Percentiles rank a stretch among this genome's conserved stretches.
phyloP scores from a whole-genome alignment of 352 stramenopile species.

The Globisporangium okanoganense region DNA sequence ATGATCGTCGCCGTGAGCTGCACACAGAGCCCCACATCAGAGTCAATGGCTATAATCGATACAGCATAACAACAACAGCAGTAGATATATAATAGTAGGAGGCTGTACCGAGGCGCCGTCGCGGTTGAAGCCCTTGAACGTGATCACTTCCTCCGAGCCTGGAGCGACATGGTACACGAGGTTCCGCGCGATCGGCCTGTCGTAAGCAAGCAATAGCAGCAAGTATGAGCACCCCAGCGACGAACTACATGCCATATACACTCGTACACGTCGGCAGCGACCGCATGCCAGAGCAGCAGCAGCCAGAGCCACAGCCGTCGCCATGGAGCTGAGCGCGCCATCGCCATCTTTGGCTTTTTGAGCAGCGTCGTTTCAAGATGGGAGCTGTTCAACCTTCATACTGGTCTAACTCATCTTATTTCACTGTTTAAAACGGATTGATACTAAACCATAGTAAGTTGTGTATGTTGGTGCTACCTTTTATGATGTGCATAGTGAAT shows the following conservation, averaged over 20 bases:
- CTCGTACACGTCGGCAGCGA: slow-evolving; percentile 7
- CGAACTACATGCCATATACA: background rate
- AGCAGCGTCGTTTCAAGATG: slow-evolving; percentile 7
- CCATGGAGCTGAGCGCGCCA: background rate
- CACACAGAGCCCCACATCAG: background rate
- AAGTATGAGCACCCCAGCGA: background rate
- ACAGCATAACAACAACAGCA: background rate
- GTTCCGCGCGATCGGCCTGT: slow-evolving; percentile 58
- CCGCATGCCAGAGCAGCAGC: background rate
- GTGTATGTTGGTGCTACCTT: no score
- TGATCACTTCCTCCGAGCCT: slow-evolving; percentile 72
- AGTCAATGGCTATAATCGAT: background rate
- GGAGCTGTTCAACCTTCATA: background rate
- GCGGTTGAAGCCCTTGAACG: slow-evolving; percentile 77
- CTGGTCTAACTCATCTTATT: background rate
- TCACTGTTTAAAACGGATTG: background rate
- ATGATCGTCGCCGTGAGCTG: slow-evolving; percentile 80
- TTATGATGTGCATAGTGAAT: background rate
- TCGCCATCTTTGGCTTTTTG: slow-evolving; percentile 2
- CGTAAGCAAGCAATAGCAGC: background rate
- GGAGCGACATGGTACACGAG: slow-evolving; percentile 71
- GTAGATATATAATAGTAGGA: background rate
- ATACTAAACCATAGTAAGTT: no score
- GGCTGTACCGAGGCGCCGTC: slow-evolving; percentile 37
- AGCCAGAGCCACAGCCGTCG: background rate